Base-by-base conservation (phyloP, 2,329 filamentous ascomycete species). In the Aspergillus persii region DNA sequence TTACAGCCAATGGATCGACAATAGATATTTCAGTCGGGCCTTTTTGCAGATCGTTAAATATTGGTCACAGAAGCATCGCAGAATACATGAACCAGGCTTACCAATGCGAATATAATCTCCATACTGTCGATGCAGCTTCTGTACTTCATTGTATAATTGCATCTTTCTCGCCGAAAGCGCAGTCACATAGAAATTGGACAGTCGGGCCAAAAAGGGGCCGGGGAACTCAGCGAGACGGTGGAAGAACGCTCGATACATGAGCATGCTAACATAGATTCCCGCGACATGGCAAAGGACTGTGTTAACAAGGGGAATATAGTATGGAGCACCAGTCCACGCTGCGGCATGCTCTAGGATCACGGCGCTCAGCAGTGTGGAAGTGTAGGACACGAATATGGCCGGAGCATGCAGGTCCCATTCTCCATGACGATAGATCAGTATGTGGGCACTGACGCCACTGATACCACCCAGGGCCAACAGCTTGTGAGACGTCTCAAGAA, bases 31-130 rank as follows among this genome's bases (percentile, higher is more conserved):
- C 33, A 36, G 33, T 36, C 33, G 33, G 33, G 7, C 7, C 33
- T 36, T 36, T 36, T 31, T 31, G 30, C 30, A 31, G 30, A 31
- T 2, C 6, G 33, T 3, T 11, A 36, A 11, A 9, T 11, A 36
- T 36, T 36, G 11, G 33, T 36, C 33, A 9, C 33, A 31, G 33
- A 36, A 3, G 33, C 33, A 36, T 9, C 9, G 11, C 9, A 11
- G 3, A 36, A 1, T 36, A 11, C 5, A 36, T 56, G 31, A 60
- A 56, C 5, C 63, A 36, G 47, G 63, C 64, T 51, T 73, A 73
- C 65, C 69, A 71, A 68, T 62, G 18, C 71, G 63, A 11, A 74
- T 63, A 50, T 69, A 70, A 26, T 71, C 68, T 0, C 72, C 72
- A 54, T 69, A 69, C 31, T 66, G 57, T 15, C 50, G 7, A 36